Evolutionary conservation across 2,329 filamentous ascomycete species (phyloP).

Genomic region (Samsoniella hepiali): DNA sequence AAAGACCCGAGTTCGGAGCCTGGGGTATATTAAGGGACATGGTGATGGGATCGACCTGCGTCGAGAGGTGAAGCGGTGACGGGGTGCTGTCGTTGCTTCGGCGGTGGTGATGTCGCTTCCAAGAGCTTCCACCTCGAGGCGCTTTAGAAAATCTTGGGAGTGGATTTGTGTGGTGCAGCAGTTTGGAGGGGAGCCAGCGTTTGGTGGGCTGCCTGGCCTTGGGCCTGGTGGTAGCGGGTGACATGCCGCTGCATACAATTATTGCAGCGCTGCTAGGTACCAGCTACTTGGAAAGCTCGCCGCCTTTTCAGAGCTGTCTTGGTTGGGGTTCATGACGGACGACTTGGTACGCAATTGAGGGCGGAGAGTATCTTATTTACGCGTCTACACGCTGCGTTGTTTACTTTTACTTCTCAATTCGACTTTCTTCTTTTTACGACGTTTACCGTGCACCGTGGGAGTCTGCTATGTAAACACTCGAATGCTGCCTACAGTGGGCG

Average conservation of each 20-base stretch:
- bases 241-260: not conserved
- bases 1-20: slow-evolving; percentile 87
- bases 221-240: not conserved
- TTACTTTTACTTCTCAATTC: not conserved
- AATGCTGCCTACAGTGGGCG: not conserved
- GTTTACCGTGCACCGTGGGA: not conserved
- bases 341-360: not conserved
- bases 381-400: too few species aligned
- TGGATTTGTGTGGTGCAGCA: slow-evolving; percentile 12
- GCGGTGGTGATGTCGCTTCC: slow-evolving; percentile 17
- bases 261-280: not conserved
- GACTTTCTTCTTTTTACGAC: not conserved
- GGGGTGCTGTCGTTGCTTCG: slow-evolving; percentile 16
- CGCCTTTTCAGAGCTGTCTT: slow-evolving; percentile 1
- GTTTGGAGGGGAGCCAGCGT: slow-evolving; percentile 5
- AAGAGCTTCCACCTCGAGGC: slow-evolving; percentile 19
- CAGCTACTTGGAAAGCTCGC: slow-evolving; percentile 5
- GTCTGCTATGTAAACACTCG: not conserved
- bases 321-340: not conserved
- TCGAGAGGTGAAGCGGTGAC: slow-evolving; percentile 15
- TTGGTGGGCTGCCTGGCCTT: slow-evolving; percentile 6
- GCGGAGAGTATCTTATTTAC: not conserved
- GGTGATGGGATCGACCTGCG: slow-evolving; percentile 18
- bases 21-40: slow-evolving; percentile 98
- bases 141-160: slow-evolving; percentile 18